A percentile compares a stretch with the other conserved stretches of the same genome.
phyloP scores from a whole-genome alignment of 352 stramenopile species.

The Phytophthora lateralis region DNA sequence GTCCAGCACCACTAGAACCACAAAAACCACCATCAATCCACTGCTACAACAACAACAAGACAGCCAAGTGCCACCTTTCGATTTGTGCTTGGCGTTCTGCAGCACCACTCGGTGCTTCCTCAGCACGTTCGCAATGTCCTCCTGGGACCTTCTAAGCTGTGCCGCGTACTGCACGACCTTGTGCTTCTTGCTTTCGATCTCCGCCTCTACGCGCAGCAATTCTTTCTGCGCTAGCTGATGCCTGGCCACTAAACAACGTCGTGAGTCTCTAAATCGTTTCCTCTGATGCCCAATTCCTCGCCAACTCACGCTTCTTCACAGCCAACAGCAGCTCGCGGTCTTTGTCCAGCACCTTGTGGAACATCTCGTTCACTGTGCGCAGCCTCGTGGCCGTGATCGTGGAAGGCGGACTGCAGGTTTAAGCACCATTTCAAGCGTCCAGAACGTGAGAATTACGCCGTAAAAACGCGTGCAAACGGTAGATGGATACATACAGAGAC shows the following conservation, averaged over 20 bases:
- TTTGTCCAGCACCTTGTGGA: slow-evolving; percentile 77
- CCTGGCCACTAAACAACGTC: slow-evolving; percentile 48
- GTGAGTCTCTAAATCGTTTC: not conserved
- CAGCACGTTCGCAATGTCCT: slow-evolving; percentile 71
- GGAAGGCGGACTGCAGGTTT: slow-evolving; percentile 53
- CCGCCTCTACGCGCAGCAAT: slow-evolving; percentile 53
- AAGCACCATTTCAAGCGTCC: not conserved
- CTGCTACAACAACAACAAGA: not conserved
- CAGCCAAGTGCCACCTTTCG: slow-evolving; percentile 42
- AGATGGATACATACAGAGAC: slow-evolving; percentile 43
- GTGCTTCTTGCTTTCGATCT: slow-evolving; percentile 76
- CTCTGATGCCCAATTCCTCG: not conserved
- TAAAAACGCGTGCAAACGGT: not conserved
- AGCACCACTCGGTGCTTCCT: slow-evolving; percentile 70
- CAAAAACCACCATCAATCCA: slow-evolving; percentile 6
- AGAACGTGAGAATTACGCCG: slow-evolving; percentile 4
- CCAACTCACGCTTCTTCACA: slow-evolving; percentile 75
- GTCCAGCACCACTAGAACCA: slow-evolving; percentile 59
- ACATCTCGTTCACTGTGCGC: slow-evolving; percentile 79
- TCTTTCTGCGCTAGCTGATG: slow-evolving; percentile 80
- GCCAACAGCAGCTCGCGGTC: slow-evolving; percentile 68
- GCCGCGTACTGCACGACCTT: slow-evolving; percentile 71
- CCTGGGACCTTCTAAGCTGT: slow-evolving; percentile 67
- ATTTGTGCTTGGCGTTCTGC: slow-evolving; percentile 58
- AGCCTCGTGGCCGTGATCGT: slow-evolving; percentile 77